These are phyloP conservation scores for Huntiella decipiens DNA, from an alignment of 2,329 filamentous ascomycete species.

Conservation along the genomic window DNA sequence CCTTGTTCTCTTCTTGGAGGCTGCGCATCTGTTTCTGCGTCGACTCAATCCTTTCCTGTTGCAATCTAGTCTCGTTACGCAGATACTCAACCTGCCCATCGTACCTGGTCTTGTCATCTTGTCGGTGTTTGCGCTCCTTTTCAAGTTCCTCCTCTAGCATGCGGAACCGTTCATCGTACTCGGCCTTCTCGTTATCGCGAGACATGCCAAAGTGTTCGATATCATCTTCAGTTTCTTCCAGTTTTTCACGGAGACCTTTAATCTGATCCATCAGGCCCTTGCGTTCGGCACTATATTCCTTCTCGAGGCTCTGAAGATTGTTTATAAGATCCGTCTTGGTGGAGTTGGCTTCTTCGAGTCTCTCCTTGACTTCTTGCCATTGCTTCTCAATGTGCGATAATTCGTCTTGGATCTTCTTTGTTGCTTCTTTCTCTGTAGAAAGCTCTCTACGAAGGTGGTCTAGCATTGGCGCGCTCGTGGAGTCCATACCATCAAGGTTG, in stretches of 20 bases:
- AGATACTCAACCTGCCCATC: conserved; percentile 45
- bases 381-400: conserved; percentile 27
- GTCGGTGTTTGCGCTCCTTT: conserved; percentile 35
- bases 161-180: conserved; percentile 48
- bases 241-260: conserved; percentile 50
- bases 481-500: conserved; percentile 2
- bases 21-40: conserved; percentile 38
- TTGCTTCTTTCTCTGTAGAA: conserved; percentile 48
- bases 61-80: conserved; percentile 38
- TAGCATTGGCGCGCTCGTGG: background rate
- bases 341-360: conserved; percentile 69
- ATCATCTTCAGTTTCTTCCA: conserved; percentile 85
- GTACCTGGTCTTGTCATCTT: conserved; percentile 36
- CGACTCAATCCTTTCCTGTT: conserved; percentile 39
- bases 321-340: conserved; percentile 87
- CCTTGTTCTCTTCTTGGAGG: conserved; percentile 34
- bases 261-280: conserved; percentile 69
- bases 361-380: conserved; percentile 15
- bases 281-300: conserved; percentile 71
- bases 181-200: conserved; percentile 60
- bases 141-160: conserved; percentile 54
- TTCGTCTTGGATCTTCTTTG: conserved; percentile 50
- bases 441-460: conserved; percentile 60
- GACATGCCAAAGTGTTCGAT: conserved; percentile 70
- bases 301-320: conserved; percentile 83